phyloP scores from a whole-genome alignment of 73 alveolate genomes.

The Paramecium sonneborni region DNA sequence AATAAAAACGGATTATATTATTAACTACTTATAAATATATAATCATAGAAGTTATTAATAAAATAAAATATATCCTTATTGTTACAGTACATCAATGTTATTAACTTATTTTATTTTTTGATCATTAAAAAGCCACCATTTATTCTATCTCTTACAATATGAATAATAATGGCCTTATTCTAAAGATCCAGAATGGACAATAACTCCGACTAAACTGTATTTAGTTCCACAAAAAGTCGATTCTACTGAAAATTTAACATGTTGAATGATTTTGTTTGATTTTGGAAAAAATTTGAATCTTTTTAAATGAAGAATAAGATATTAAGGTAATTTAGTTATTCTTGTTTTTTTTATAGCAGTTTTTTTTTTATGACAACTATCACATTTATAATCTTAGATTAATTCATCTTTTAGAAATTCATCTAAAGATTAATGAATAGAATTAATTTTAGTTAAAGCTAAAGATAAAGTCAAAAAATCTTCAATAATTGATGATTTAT shows the following conservation, averaged over 20 bases:
- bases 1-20: constrained; percentile 37
- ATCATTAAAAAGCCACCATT: constrained; percentile 51
- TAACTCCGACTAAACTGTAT: not conserved
- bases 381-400: constrained; percentile 23
- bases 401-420: constrained; percentile 45
- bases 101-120: not conserved
- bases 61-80: constrained; percentile 6
- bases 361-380: not conserved
- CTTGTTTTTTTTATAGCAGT: not conserved
- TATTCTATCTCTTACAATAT: constrained; percentile 7
- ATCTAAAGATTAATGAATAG: not conserved
- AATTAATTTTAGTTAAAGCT: not conserved
- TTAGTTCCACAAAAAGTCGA: not conserved
- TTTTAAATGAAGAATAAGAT: constrained; percentile 7
- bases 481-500: not conserved
- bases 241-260: not conserved
- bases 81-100: not conserved
- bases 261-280: not conserved
- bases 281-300: constrained; percentile 47
- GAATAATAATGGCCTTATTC: constrained; percentile 50
- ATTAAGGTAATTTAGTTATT: constrained; percentile 12
- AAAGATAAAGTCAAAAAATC: constrained; percentile 10
- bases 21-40: not conserved
- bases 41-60: constrained; percentile 38
- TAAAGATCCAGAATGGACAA: constrained; percentile 24